Percentiles rank a stretch among this genome's conserved stretches.
Conservation (phyloP, 129 eudicot species). For the Flaveria trinervia region DNA sequence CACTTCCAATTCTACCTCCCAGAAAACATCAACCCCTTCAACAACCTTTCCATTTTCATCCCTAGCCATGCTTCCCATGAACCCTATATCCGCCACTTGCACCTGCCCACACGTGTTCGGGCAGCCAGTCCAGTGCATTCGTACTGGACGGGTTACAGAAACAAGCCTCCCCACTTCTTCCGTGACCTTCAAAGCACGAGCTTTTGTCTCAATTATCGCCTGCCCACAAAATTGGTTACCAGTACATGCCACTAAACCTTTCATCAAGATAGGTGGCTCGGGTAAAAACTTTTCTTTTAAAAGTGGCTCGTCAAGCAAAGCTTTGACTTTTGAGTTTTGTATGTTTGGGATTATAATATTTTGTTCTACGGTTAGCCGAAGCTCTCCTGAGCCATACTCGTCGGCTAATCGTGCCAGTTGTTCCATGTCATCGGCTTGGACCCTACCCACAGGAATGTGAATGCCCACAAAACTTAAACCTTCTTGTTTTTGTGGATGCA, state of each 20-base stretch:
- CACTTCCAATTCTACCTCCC: slow-evolving; percentile 95
- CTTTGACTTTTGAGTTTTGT: slow-evolving; percentile 59
- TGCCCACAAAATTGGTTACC: slow-evolving; percentile 98
- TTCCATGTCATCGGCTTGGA: slow-evolving; percentile 92
- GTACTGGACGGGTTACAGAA: slow-evolving; percentile 57
- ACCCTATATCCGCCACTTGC: slow-evolving; percentile 96
- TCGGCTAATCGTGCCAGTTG: slow-evolving; percentile 90
- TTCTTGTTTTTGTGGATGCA: slow-evolving; percentile 88
- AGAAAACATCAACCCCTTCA: slow-evolving; percentile 91
- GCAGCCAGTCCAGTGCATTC: slow-evolving; percentile 99
- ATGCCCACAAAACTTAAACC: slow-evolving; percentile 82
- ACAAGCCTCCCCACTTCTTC: slow-evolving; percentile 77
- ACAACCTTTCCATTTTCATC: slow-evolving; percentile 66
- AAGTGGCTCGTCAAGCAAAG: slow-evolving; percentile 78
- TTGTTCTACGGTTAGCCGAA: slow-evolving; percentile 90
- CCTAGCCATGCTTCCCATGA: slow-evolving; percentile 96
- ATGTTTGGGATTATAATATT: slow-evolving; percentile 87
- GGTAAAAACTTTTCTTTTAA: slow-evolving; percentile 66
- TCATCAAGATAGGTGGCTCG: slow-evolving; percentile 79
- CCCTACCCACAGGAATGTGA: slow-evolving; percentile 91
- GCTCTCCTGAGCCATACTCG: slow-evolving; percentile 86
- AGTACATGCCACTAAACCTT: slow-evolving; percentile 92
- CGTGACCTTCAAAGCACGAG: slow-evolving; percentile 74
- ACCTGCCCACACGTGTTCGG: slow-evolving; percentile 94
- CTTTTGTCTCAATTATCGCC: slow-evolving; percentile 93